phyloP scores from a whole-genome alignment of 352 stramenopile species.

The Globisporangium takayamanum region DNA sequence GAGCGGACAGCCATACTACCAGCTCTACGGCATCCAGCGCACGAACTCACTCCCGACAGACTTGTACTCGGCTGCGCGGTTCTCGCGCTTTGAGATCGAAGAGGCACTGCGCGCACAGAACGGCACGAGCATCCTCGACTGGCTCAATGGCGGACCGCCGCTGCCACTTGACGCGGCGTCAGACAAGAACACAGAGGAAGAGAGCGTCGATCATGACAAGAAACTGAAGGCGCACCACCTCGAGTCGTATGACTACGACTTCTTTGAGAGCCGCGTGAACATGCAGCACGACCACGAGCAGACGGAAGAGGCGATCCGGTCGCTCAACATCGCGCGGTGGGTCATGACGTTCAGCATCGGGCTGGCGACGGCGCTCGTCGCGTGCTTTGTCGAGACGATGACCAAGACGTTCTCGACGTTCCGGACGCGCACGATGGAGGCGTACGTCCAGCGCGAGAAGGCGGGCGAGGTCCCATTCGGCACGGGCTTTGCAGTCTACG shows the following conservation, averaged over 20 bases:
- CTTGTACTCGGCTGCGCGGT: conserved; percentile 62
- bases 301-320: conserved; percentile 63
- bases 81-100: conserved; percentile 76
- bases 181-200: conserved; percentile 15
- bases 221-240: conserved; percentile 78
- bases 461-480: conserved; percentile 44
- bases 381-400: conserved; percentile 90
- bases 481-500: conserved; percentile 86
- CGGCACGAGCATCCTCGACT: conserved; percentile 61
- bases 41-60: conserved; percentile 80
- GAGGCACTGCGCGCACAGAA: conserved; percentile 56
- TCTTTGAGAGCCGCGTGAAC: conserved; percentile 83
- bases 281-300: conserved; percentile 84
- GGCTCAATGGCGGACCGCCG: conserved; percentile 41
- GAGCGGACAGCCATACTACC: conserved; percentile 17
- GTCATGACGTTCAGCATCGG: conserved; percentile 94
- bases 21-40: conserved; percentile 38
- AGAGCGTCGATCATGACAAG: conserved; percentile 60
- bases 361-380: conserved; percentile 89
- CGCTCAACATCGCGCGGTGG: conserved; percentile 89
- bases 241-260: conserved; percentile 85
- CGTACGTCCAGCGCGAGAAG: conserved; percentile 57
- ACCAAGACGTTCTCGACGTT: conserved; percentile 80
- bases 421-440: conserved; percentile 90
- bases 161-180: conserved; percentile 16